Percentiles rank a stretch among this genome's conserved stretches.
Evolutionary conservation across 768 basidiomycete genomes (phyloP).

Genomic region (Russula abietina): DNA sequence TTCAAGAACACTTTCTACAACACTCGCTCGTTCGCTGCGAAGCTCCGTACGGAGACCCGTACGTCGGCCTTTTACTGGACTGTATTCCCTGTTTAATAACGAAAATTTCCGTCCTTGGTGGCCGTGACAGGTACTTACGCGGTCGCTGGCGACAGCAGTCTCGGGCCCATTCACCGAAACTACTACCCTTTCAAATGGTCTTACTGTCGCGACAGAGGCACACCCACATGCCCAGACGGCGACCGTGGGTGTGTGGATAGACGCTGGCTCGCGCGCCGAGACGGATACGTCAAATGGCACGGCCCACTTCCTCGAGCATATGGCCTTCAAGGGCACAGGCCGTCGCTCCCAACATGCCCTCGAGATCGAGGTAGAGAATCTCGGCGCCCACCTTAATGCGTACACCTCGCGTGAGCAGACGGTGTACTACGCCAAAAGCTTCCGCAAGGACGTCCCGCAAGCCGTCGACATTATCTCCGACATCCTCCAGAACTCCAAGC

Average conservation of each 20-base stretch:
- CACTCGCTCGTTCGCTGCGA: slow-evolving; percentile 21
- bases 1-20: slow-evolving; percentile 28
- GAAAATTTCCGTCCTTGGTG: background rate
- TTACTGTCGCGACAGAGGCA: slow-evolving; percentile 90
- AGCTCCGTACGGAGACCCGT: slow-evolving; percentile 16
- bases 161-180: slow-evolving; percentile 78
- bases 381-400: slow-evolving; percentile 95
- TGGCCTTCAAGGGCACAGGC: slow-evolving; percentile 96
- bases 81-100: background rate
- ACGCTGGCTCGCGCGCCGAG: slow-evolving; percentile 96
- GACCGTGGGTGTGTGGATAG: slow-evolving; percentile 99
- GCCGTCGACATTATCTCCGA: slow-evolving; percentile 97
- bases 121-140: slow-evolving; percentile 43
- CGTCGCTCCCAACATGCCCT: slow-evolving; percentile 82
- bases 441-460: slow-evolving; percentile 86
- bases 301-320: slow-evolving; percentile 97
- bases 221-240: slow-evolving; percentile 91
- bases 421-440: slow-evolving; percentile 98
- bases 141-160: slow-evolving; percentile 70
- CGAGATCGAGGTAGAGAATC: slow-evolving; percentile 96
- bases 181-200: slow-evolving; percentile 88
- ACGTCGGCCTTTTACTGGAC: background rate
- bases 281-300: slow-evolving; percentile 92
- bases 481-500: slow-evolving; percentile 94
- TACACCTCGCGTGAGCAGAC: slow-evolving; percentile 99